Base-by-base conservation (phyloP, 495 filamentous ascomycete genomes). In the Penicillium fimorum region DNA sequence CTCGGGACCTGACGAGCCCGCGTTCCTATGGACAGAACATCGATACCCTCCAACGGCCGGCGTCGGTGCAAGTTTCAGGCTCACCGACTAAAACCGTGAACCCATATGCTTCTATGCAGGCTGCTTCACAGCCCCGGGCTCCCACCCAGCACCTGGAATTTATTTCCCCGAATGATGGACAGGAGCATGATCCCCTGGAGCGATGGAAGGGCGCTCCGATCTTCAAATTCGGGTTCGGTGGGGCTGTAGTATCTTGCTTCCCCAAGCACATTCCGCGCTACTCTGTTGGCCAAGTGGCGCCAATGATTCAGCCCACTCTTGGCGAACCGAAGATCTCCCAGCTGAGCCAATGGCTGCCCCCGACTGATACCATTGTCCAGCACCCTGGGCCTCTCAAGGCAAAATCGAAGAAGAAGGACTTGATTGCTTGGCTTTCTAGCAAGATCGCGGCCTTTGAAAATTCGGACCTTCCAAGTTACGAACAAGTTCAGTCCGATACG, bases 401-500 rank as follows among this genome's bases (percentile, higher is more conserved):
- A 32, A 97, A 97, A 66, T 84, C 84, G 1, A 97, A 93, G 79
- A 99, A 97, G 76, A 97, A 97, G 73, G 95, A 99, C 53, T 81
- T 89, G 4, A 52, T 92, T 37, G 70, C 86, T 5, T 99, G 95
- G 94, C 76, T 99, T 32, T 84, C 75, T 3, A 77, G 79, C 59
- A 87, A 85, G 40, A 90, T 96, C 59, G 84, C 84, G 12, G 78
- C 71, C 5, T 72, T 97, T 25, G 90, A 92, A 69, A 80, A 79
- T 22, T 79, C 78, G 24, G 70, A 78, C n/a, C 70, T 84, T 8
- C 76, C 75, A 5, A 66, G 76, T 9, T 75, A 68, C 33, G 71
- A 82, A 43, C 76, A 82, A 62, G 41, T 68, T 67, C 57, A 76
- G 71, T 74, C 76, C 5, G 79, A 82, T 56, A 76, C 83, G 11